These are phyloP conservation scores for Oenanthe sinensis DNA, from an alignment of 129 eudicot species.

Conservation along the genomic window DNA sequence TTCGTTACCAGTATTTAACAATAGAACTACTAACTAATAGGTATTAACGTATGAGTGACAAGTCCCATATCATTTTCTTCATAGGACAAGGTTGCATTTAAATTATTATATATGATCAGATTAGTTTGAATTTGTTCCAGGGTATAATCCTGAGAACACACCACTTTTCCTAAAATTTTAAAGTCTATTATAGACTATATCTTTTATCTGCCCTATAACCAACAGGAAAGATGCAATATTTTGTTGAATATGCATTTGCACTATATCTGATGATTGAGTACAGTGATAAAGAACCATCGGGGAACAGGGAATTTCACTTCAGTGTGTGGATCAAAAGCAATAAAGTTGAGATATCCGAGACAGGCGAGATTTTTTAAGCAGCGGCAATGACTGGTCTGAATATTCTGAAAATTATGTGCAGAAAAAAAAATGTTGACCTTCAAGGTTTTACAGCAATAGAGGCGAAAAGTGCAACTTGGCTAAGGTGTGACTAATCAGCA, in stretches of 20 bases:
- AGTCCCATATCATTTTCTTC: background rate
- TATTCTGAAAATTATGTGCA: background rate
- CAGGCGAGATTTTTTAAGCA: background rate
- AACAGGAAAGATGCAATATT: background rate
- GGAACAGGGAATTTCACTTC: background rate
- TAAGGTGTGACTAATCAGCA: background rate
- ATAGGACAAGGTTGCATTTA: background rate
- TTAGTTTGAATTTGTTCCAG: background rate
- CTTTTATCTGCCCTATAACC: background rate
- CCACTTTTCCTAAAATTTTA: background rate
- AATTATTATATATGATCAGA: background rate
- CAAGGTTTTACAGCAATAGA: background rate
- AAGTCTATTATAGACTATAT: background rate
- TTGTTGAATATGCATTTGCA: background rate
- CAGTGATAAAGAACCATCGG: background rate
- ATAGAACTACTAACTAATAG: background rate
- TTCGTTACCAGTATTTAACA: background rate
- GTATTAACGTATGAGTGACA: no score
- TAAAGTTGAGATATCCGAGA: background rate
- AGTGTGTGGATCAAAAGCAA: background rate
- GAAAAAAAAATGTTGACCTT: background rate
- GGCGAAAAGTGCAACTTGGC: background rate
- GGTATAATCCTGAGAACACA: no score
- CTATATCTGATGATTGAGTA: background rate
- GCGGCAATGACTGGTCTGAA: background rate